phyloP scores from a whole-genome alignment of 2,329 filamentous ascomycete genomes.

The Fusarium buxicola region DNA sequence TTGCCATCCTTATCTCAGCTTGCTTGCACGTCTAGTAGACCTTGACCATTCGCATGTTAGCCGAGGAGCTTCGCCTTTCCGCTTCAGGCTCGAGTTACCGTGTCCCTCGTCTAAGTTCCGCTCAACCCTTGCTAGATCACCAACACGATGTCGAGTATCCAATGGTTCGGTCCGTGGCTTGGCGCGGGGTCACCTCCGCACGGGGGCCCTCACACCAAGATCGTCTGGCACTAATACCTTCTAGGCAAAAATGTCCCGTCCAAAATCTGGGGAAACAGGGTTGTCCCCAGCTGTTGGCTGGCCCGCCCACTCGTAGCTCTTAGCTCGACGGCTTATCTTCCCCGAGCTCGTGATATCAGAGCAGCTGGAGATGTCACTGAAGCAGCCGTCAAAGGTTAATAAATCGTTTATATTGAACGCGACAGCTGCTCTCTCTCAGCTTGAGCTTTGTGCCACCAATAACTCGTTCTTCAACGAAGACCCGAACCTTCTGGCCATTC shows the following conservation, averaged over 20 bases:
- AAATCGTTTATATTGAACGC: conserved; percentile 28
- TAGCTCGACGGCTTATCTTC: conserved; percentile 2
- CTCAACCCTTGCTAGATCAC: conserved; percentile 1
- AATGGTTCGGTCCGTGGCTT: conserved; percentile 4
- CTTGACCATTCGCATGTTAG: no score
- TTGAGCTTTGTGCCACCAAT: not conserved
- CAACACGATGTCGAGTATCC: conserved; percentile 5
- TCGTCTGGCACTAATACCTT: conserved; percentile 22
- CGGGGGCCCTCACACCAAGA: not conserved
- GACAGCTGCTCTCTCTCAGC: not conserved
- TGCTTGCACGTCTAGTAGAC: no score
- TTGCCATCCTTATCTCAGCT: conserved; percentile 24
- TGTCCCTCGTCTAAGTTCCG: not conserved
- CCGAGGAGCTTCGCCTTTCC: no score
- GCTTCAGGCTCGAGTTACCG: conserved; percentile 34
- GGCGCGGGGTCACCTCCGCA: conserved; percentile 22
- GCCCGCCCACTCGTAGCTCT: no score
- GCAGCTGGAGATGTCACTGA: conserved; percentile 2
- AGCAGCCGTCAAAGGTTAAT: conserved; percentile 21
- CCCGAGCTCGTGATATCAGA: conserved; percentile 24
- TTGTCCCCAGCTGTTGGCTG: not conserved
- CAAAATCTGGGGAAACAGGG: conserved; percentile 31
- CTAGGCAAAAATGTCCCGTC: conserved; percentile 34
- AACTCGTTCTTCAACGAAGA: not conserved
- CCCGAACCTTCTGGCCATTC: not conserved